Evolutionary conservation across 192 early-diverging fungal species (phyloP).

Genomic region (Backusella tarrabulga): DNA sequence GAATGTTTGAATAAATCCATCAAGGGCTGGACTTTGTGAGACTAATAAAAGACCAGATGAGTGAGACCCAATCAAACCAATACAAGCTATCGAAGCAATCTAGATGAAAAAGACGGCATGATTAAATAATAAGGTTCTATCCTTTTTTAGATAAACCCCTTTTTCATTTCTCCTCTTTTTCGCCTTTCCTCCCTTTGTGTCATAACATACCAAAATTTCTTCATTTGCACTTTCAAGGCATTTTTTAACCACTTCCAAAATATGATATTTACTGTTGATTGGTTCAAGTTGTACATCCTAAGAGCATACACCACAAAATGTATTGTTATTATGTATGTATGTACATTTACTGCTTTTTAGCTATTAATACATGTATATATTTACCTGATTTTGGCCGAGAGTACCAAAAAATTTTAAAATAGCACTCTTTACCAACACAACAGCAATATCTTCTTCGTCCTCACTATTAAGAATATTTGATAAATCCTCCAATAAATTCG

Average conservation of each 20-base stretch:
- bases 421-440: slow-evolving; percentile 35
- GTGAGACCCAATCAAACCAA: slow-evolving; percentile 36
- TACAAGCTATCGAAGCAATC: slow-evolving; percentile 24
- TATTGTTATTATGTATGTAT: background rate
- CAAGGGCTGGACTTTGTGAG: slow-evolving; percentile 3
- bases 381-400: slow-evolving; percentile 29
- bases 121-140: slow-evolving; percentile 1
- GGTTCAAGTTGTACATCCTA: slow-evolving; percentile 21
- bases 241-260: slow-evolving; percentile 16
- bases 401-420: slow-evolving; percentile 48
- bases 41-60: slow-evolving; percentile 20
- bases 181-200: background rate
- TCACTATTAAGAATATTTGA: slow-evolving; percentile 22
- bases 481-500: slow-evolving; percentile 34
- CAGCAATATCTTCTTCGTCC: slow-evolving; percentile 28
- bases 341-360: background rate
- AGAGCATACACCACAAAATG: background rate
- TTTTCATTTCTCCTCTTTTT: background rate
- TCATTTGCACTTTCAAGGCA: slow-evolving; percentile 23
- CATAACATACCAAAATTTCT: slow-evolving; percentile 24
- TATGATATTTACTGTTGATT: slow-evolving; percentile 13
- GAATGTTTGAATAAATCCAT: slow-evolving; percentile 13
- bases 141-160: background rate
- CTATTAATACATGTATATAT: background rate
- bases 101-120: slow-evolving; percentile 11